Base-by-base conservation (phyloP, 164 flowering plant genomes). In the Kalanchoe fedtschenkoi region DNA sequence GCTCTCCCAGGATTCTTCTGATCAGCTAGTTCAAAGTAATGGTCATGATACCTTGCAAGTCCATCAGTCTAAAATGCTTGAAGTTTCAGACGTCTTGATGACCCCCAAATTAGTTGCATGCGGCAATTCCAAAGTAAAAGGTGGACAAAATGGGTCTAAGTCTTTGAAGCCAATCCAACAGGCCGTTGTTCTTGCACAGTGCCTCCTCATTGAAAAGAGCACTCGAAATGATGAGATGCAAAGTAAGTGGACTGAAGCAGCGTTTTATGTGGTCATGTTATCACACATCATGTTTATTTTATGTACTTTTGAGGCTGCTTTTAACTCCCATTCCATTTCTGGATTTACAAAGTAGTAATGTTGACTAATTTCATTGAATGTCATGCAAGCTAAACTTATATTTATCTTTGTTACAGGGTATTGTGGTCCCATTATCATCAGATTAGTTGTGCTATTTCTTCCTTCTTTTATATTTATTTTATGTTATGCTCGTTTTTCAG, bases 191-290 rank as follows among this genome's bases (percentile, higher is more conserved):
- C 74, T 90, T 33, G 91, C 87, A 42, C 80, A 75, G 26, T 90
- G 99, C 74, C 83, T 88, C 71, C 47, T 83, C 47, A 75, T 87
- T 37, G 86, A 86, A 69, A 88, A 80, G 75, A 78, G 77, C 60
- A 67, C 73, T 51, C 82, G 77, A 4, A 73, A 71, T 62, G 95
- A 80, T 75, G 95, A 90, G 60, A 59, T 84, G 77, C 96, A 84
- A 69, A 73, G 97, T 91, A 76, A 74, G 56, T 51, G 32, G 32
- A 17, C 56, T 0, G 16, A 51, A 51, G 1, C 29, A 22, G 28
- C 29, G 24, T 22, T n/a, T 21, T 13, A 47, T 47, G 54, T 47
- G 54, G 26, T 8, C 21, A n/a, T 47, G 24, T 22, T 7, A 4
- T 21, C 21, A 21, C 29, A 13, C 8, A 21, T 47, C 13, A 77